These are phyloP conservation scores for Phytophthora constricta DNA, from an alignment of 352 stramenopile genomes.

Conservation along the genomic window DNA sequence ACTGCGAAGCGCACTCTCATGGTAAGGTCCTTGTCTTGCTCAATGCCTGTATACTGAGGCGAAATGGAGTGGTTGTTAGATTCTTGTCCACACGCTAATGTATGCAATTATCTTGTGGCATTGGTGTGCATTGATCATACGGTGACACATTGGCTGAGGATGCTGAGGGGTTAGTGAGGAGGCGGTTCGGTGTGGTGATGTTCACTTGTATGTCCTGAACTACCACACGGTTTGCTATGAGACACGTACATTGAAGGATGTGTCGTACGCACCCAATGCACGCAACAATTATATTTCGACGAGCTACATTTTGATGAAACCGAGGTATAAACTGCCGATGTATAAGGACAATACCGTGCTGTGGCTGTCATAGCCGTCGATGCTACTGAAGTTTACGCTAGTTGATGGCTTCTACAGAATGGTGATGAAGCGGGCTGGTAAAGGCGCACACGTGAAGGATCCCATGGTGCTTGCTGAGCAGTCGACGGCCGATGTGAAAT, in stretches of 20 bases:
- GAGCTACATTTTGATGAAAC: slow-evolving; percentile 19
- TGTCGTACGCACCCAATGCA: slow-evolving; percentile 8
- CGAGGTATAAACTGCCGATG: slow-evolving; percentile 3
- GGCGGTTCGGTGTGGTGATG: neutral
- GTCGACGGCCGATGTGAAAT: no score
- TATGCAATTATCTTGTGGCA: neutral
- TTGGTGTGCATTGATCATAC: slow-evolving; percentile 7
- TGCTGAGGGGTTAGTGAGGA: slow-evolving; percentile 10
- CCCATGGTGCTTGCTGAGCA: slow-evolving; percentile 14
- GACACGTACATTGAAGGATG: neutral
- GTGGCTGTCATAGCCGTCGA: slow-evolving; percentile 6
- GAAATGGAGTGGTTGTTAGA: no score
- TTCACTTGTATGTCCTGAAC: slow-evolving; percentile 16
- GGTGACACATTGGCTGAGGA: neutral
- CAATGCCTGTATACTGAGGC: no score
- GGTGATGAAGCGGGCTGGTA: neutral
- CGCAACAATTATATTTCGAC: slow-evolving; percentile 15
- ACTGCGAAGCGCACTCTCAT: no score
- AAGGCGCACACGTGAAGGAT: slow-evolving; percentile 1
- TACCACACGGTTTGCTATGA: slow-evolving; percentile 5
- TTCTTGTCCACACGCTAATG: neutral
- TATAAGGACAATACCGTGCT: slow-evolving; percentile 14
- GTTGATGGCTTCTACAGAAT: slow-evolving; percentile 14
- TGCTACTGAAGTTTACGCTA: slow-evolving; percentile 15
- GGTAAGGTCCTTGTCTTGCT: no score